Evolutionary conservation across 1,284 basidiomycete genomes (phyloP), one percentile per base, ranked within the genome.

Genomic region (Ustilago trichophora): DNA sequence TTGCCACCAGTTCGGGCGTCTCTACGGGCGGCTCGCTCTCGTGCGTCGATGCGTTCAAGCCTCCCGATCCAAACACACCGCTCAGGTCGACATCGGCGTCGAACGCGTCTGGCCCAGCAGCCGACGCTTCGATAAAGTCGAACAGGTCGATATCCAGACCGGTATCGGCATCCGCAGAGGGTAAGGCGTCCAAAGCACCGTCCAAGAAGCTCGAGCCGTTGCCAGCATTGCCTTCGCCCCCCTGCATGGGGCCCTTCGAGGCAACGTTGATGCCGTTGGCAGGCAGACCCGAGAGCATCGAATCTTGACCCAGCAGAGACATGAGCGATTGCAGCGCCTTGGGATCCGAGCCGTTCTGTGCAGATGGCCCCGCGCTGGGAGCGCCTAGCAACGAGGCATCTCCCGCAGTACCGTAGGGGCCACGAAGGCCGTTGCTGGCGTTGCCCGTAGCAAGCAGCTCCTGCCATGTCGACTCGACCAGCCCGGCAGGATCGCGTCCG

Each of bases 111-210:
- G 65, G 72, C 13, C 59, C 65, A 3, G 64, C 63, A 5, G 65
- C 69, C 21, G 71, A 72, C 2, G 64, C 69, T 43, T 75, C 70
- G 57, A 75, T 70, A 32, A 68, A 73, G 51, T 75, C 73, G 47
- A 72, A 72, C 42, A 75, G 46, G 36, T 70, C 66, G 18, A 73
- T 59, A 49, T 73, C 73, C 35, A 70, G 35, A 15, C 52, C 58
- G 16, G 56, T 54, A 26, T 73, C 73, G 6, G 66, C 55, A n/a
- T 75, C 62, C 6, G 63, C 66, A 19, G 59, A 68, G 6, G 65
- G 58, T 33, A 68, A 33, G 32, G 65, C 54, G 36, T 52, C 58
- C 36, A 62, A 22, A 15, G 42, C 50, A 12, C 57, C 57, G 19
- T 58, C 48, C 40, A 68, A 27, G 34, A 62, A 54, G 45, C 52